These are phyloP conservation scores for Ustilago bromivora DNA, from an alignment of 1,284 basidiomycete species.

Conservation along the genomic window DNA sequence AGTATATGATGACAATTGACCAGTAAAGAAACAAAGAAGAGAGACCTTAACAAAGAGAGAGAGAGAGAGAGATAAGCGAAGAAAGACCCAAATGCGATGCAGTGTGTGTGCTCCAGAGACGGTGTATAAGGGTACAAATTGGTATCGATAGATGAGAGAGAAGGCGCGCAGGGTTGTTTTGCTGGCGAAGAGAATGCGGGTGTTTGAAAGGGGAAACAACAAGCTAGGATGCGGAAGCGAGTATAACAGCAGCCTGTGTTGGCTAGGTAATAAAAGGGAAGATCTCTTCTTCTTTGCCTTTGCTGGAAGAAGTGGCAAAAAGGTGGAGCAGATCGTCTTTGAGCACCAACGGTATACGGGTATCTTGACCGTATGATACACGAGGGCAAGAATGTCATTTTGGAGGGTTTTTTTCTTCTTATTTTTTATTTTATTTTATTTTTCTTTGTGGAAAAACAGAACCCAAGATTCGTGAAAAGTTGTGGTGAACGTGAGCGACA, in stretches of 20 bases:
- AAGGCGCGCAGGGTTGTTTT: not conserved
- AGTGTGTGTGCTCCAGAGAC: slow-evolving; percentile 33
- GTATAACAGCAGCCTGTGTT: slow-evolving; percentile 40
- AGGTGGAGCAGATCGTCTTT: slow-evolving; percentile 20
- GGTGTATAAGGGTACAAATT: slow-evolving; percentile 54
- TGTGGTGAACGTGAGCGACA: slow-evolving; percentile 5
- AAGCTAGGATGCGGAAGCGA: slow-evolving; percentile 33
- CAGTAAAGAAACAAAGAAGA: slow-evolving; percentile 1
- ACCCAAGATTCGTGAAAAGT: not conserved
- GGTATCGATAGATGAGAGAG: slow-evolving; percentile 14
- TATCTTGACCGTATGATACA: slow-evolving; percentile 43
- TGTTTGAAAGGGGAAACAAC: slow-evolving; percentile 5
- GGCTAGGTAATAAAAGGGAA: slow-evolving; percentile 19
- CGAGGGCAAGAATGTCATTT: slow-evolving; percentile 1
- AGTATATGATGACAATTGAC: slow-evolving; percentile 36
- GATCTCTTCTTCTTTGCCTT: slow-evolving; percentile 31
- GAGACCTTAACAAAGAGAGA: not conserved
- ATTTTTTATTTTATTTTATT: too few species aligned
- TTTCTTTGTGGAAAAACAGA: not conserved
- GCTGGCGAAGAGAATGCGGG: not conserved
- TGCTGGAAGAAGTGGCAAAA: slow-evolving; percentile 6
- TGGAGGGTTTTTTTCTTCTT: too few species aligned
- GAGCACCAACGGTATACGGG: slow-evolving; percentile 44
- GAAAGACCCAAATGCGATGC: slow-evolving; percentile 27
- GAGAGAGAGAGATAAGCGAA: slow-evolving; percentile 19